Evolutionary conservation across 257 asterid genomes (phyloP), one percentile per base, ranked within the genome.

Genomic region (Salvia rosmarinus): DNA sequence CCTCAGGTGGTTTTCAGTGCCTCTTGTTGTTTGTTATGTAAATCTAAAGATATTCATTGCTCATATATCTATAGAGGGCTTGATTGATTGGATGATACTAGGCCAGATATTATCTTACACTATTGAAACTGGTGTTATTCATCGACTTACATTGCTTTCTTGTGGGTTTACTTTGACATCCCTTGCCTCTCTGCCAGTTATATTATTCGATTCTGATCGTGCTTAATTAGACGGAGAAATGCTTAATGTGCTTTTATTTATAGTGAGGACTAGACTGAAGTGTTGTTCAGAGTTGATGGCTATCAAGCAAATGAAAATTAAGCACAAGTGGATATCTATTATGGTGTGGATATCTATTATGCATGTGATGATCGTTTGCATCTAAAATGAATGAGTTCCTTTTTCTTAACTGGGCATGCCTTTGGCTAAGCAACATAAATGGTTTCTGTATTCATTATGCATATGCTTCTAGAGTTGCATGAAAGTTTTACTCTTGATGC

Each of bases 1-100:
- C 6, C 9, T 19, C 59, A 71, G 77, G 72, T 80, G 78, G 62
- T 82, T 44, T 25, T 79, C 9, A 32, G 71, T 66, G 25, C 25
- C 66, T 81, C 68, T 75, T 55, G 37, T 52, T 75, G 13, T 19
- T 40, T 78, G 64, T 70, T 50, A 37, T 67, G 67, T 78, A 37
- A 67, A 68, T 64, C 66, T 69, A 23, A 30, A 64, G 60, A 57
- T 78, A 34, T 56, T 34, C 65, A 46, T 51, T 51, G 62, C 47
- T 73, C 39, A 12, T 52, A 12, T 52, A 59, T 47, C 70, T 72
- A 7, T 55, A 55, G 25, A 64, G 54, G 51, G 77, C 32, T 75
- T 39, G 56, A 57, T 51, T 58, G 11, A 2, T 56, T 13, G 20
- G 64, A 5, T 42, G 62, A 9, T 37, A 8, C 13, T 42, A 52